A percentile compares a stretch with the other conserved stretches of the same genome.
Evolutionary conservation across 345 rosid genomes (phyloP).

Genomic region (Syzygium oleosum): DNA sequence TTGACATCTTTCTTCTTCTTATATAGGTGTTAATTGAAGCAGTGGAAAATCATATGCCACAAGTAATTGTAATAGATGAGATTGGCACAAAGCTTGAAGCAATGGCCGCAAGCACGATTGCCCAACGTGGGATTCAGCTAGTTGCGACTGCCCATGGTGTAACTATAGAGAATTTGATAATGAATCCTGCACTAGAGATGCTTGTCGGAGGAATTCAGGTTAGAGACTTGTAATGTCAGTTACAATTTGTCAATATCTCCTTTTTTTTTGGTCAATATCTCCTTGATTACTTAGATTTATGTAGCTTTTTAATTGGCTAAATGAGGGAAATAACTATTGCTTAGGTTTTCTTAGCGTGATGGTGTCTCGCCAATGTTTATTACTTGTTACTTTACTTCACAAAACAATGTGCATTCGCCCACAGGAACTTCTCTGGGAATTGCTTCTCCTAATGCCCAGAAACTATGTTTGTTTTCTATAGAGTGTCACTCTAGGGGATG

Average conservation of each 20-base stretch:
- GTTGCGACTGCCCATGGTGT: conserved; percentile 94
- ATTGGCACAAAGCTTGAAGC: conserved; percentile 96
- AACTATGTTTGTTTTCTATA: conserved; percentile 7
- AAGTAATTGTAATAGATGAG: conserved; percentile 93
- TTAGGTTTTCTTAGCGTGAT: neutral
- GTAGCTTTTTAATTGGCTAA: neutral
- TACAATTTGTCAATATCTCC: neutral
- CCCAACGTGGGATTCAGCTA: conserved; percentile 91
- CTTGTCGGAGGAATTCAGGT: conserved; percentile 95
- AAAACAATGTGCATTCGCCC: neutral
- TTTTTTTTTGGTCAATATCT: neutral
- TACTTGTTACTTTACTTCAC: neutral
- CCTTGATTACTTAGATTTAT: neutral
- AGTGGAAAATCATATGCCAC: conserved; percentile 96
- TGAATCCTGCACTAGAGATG: conserved; percentile 89
- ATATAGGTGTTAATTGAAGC: conserved; percentile 78
- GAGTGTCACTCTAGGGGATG: conserved; percentile 91
- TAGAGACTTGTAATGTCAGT: neutral
- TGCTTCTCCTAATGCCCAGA: neutral
- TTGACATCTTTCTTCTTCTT: neutral
- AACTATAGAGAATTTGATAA: conserved; percentile 72
- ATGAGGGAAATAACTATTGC: neutral
- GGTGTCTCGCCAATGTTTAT: neutral
- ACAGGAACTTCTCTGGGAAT: neutral
- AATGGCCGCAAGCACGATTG: conserved; percentile 89